Base-by-base conservation (phyloP, 768 basidiomycete species). In the Coprinopsis strossmayeri region DNA sequence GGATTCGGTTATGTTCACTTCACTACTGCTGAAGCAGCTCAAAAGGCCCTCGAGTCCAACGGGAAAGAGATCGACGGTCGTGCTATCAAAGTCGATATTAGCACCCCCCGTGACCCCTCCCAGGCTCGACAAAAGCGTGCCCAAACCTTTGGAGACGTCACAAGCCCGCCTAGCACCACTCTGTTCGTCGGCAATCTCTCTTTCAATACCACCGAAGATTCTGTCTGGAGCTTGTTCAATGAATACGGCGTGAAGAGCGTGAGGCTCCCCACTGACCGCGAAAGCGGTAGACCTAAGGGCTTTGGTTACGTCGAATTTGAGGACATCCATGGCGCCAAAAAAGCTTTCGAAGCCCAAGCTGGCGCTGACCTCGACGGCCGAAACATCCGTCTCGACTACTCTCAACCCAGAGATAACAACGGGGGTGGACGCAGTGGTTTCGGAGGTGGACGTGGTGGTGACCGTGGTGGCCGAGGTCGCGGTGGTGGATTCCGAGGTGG, bases 251-350 rank as follows among this genome's bases (percentile, higher is more conserved):
- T 96, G 53, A 87, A 88, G 71, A 84, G 72, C 59, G 90, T 97
- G 34, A 81, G 93, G 48, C 70, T 99, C 43, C 92, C 93, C 25
- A 96, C 93, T 32, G 93, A 98, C 65, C 76, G 90, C 55, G 96
- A 99, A 43, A 78, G 87, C 5, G 93, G 92, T 24, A 77, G 74
- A 53, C 84, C 90, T 39, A 98, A 97, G 67, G 96, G 96, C 59
- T 98, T 95, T 67, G 96, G 84, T 18, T 98, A 98, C 67, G 88
- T 99, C 61, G 92, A 97, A 66, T 96, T 94, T 66, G 79, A 84
- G 55, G 83, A 85, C 57, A 59, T 91, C 32, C 87, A 83, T 23
- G 69, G 77, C 46, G 89, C 96, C 10, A 84, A 83, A 69, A 84
- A 82, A 61, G 95, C 95, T 2, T 79, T 82, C 52, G 81, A 77